Base-by-base conservation (phyloP, 2,329 filamentous ascomycete genomes). In the Madurella fahalii region DNA sequence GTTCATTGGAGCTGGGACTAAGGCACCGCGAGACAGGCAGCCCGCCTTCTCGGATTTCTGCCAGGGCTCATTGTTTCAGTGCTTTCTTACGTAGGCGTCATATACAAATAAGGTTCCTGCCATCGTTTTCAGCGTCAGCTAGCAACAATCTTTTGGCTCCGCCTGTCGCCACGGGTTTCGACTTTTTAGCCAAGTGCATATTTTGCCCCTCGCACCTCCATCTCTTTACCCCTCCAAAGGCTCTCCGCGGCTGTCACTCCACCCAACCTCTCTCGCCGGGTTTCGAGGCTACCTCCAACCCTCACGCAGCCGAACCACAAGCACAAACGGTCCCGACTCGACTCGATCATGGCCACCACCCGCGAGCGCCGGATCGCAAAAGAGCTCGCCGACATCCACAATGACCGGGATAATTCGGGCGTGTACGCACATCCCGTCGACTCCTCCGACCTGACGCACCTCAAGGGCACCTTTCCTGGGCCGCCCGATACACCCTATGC, bases 401-500 rank as follows among this genome's bases (percentile, higher is more conserved):
- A 77, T 57, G 94, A 99, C 78, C 73, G 68, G 57, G 79, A 81
- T 53, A 81, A 83, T 58, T 95, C 90, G 17, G 86, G 89, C 57
- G 89, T 97, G 65, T 79, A 78, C 31, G 89, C 89, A 13, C 76
- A 83, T 50, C 79, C 85, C 1, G 74, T 84, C 54, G 79, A 82
- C 58, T 81, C 81, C 45, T 80, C 83, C 59, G 87, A 91, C 71
- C 75, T 97, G 53, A 90, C 86, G 54, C 88, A 93, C 66, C 83
- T 99, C 58, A 85, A 85, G 62, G 94, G 93, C 54, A 82, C 84
- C 54, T 94, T 99, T 69, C 80, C 80, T 39, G 94, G 90, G 0
- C 94, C 94, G 1, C 91, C 93, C 37, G 91, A 95, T 61, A 96
- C 93, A 1, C 91, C 94, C 0, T 99, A 97, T 68, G 89, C 92